Evolutionary conservation across 495 filamentous ascomycete genomes (phyloP), one percentile per base, ranked within the genome.

Genomic region (Penicillium ucsense): DNA sequence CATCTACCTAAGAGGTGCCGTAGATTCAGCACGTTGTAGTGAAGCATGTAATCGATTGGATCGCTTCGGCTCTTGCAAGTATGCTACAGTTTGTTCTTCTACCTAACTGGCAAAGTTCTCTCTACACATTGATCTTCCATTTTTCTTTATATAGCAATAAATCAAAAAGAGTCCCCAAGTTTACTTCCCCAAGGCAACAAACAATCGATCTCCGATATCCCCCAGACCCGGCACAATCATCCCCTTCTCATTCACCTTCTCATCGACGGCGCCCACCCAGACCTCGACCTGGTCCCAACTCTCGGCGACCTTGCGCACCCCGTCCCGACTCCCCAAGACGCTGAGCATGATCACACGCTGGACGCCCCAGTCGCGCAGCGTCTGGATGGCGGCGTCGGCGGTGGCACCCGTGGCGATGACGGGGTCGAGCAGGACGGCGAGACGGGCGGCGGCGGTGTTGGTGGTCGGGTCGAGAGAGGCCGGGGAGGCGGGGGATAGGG

Each of bases 321-420:
- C 84, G 4, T 72, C 72, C 79, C 86, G 88, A 59, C 84, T 79
- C 9, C 4, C 39, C 27, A 95, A 62, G 41, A 95, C 81, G 8
- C 78, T 77, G n/a, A 94, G 64, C 44, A 94, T 77, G 10, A 95
- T 68, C 12, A 97, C 82, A 55, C 77, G 80, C 67, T 82, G 73
- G 9, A 88, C 85, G 8, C 91, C 91, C 91, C 91, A 97, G 57
- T 97, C 89, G 46, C 75, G 76, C 48, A 97, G 70, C 3, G 89
- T 85, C 58, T 91, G 83, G 55, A 97, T 94, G 4, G 91, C 91
- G 0, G 91, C 90, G 20, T 80, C 85, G 38, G 86, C 83, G 0
- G 91, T 97, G 0, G 86, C 89, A 5, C 91, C 91, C 0, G 91
- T 97, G 3, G 91, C 91, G 60, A 97, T 92, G 49, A 97, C 79